Evolutionary conservation across 352 stramenopile species (phyloP), one percentile per base, ranked within the genome.

Genomic region (Pythium utonaiense): DNA sequence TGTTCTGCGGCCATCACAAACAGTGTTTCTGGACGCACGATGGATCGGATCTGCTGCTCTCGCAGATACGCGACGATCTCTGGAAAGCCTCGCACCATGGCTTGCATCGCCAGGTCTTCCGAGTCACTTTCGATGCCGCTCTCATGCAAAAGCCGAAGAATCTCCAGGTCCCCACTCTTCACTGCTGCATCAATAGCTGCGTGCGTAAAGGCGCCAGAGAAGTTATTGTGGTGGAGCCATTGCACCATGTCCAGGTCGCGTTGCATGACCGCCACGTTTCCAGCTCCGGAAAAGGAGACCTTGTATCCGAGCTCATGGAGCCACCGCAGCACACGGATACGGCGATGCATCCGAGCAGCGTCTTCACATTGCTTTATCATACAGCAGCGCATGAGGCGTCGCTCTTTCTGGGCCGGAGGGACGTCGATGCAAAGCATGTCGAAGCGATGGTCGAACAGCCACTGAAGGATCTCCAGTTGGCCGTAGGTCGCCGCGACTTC

Each of bases 391-490:
- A 68, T 41, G 14, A 27, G 44, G 5, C 25, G 27, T 1, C 22
- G 2, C 6, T 51, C 48, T 31, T 30, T 22, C n/a, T 42, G 53
- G 6, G 24, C 25, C 16, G 61, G 53, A 22, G 61, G 61, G 17
- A 49, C 47, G 14, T 60, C 53, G 28, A 61, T 36, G 31, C 61
- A 68, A 16, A 68, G 47, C 5, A 41, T 40, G 21, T 69, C 62
- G 25, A 16, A 60, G 3, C 55, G 62, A 53, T 64, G 38, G 1
- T 47, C 40, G 27, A 40, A 57, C 16, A 69, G 55, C 62, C 62
- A 69, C 34, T 64, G 54, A 1, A 69, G 27, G 30, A 69, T 50
- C 41, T 60, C 54, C 2, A 69, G 44, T 22, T 64, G 54, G 13
- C 62, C 62, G 40, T 22, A 8, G 6, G 19, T 27, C 3, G 44